Evolutionary conservation across 371 early-diverging fungal species (phyloP), one percentile per base, ranked within the genome.

Genomic region (Sporodiniella umbellata): DNA sequence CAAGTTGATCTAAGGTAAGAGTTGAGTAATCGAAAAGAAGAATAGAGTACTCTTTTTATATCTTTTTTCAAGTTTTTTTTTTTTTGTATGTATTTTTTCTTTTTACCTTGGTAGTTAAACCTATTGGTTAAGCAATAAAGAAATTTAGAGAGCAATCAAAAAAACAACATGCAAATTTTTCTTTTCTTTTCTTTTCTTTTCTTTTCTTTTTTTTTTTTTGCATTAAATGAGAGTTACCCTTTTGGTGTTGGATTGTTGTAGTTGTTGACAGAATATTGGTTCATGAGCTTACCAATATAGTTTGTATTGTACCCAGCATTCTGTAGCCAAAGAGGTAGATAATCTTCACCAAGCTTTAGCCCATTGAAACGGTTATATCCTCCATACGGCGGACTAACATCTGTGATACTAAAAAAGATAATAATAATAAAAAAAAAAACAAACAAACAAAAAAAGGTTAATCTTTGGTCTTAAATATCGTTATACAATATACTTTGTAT

Each of bases 241-340:
- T 47, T 53, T 18, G 70, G 68, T 2, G 43, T 58, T n/a, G 75
- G 69, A 3, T 54, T 64, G 28, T 74, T 60, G 42, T 68, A 74
- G 21, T 74, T 74, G 28, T 52, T 62, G 6, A 71, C 58, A 1
- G 56, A 46, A n/a, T 70, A 70, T 15, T 79, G 78, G 51, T 82
- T 82, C 69, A 86, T 79, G 12, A 86, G 72, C 44, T 86, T 86
- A 24, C 86, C 86, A 43, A 81, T 81, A 40, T 81, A 84, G 51
- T 83, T 72, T 31, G 80, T 86, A 23, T 68, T 64, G 43, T 86
- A 86, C 4, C 85, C 85, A 21, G 79, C 75, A 15, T 64, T 44
- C 42, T 70, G 67, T 40, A 70, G 18, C 75, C 75, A 75, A 8
- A 75, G 35, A 2, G 75, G 75, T 24, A 82, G 59, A 60, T 75